A percentile compares a stretch with the other conserved stretches of the same genome.
Evolutionary conservation across 129 eudicot genomes (phyloP).

Genomic region (Lonicera japonica): DNA sequence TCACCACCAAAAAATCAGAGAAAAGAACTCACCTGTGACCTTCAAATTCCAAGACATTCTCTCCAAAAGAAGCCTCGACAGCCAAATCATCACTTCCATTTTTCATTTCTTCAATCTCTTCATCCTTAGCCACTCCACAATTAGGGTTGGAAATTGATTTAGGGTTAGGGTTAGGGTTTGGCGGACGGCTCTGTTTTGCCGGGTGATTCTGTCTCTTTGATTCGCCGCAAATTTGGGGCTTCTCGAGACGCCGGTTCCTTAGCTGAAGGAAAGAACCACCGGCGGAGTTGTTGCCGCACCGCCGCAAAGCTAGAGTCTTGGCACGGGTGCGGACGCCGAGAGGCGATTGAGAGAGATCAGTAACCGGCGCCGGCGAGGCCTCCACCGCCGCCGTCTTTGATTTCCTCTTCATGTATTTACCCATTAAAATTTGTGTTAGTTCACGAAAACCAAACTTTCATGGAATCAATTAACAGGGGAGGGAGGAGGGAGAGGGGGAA

Average conservation of each 20-base stretch:
- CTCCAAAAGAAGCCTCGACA: constrained; percentile 44
- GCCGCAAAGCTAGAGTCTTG: constrained; percentile 17
- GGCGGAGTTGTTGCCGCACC: constrained; percentile 15
- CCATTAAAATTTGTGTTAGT: background rate
- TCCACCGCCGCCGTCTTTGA: constrained; percentile 5
- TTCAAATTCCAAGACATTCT: constrained; percentile 29
- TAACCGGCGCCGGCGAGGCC: background rate
- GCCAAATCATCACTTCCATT: constrained; percentile 5
- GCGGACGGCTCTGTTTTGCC: background rate
- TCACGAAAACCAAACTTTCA: background rate
- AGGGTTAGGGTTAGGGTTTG: constrained; percentile 20
- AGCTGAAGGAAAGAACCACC: constrained; percentile 55
- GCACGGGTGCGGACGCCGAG: constrained; percentile 19
- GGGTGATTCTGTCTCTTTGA: constrained; percentile 19
- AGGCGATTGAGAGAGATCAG: background rate
- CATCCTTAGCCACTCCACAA: background rate
- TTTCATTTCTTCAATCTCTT: background rate
- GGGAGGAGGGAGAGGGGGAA: too few relatives aligned
- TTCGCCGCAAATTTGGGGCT: constrained; percentile 12
- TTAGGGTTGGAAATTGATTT: constrained; percentile 1
- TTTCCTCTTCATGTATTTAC: constrained; percentile 18
- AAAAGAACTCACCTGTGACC: constrained; percentile 29
- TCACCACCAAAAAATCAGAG: background rate
- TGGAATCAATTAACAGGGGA: background rate
- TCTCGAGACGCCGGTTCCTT: constrained; percentile 44